These are phyloP conservation scores for Lachancea thermotolerans DNA, from an alignment of 805 yeast genomes.

Conservation along the genomic window DNA sequence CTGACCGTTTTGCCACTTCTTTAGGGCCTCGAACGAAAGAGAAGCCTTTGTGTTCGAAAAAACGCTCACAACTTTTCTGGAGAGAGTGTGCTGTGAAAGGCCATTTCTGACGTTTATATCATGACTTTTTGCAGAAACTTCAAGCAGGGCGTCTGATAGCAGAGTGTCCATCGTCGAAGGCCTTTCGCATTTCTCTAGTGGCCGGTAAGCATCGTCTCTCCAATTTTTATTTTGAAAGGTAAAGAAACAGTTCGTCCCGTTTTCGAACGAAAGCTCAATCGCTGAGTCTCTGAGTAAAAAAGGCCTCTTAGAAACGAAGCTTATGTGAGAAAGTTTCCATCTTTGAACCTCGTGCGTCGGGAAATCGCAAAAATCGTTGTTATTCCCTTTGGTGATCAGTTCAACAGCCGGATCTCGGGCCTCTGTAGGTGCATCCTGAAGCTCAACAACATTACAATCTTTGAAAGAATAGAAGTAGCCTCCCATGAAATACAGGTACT, in stretches of 20 bases:
- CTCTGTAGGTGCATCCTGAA: conserved; percentile 54
- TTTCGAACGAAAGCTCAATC: conserved; percentile 64
- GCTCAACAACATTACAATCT: conserved; percentile 53
- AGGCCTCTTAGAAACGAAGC: conserved; percentile 65
- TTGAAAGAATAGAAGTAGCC: conserved; percentile 49
- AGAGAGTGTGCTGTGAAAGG: conserved; percentile 30
- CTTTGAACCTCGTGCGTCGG: conserved; percentile 41
- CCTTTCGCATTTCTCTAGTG: conserved; percentile 43
- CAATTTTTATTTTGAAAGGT: conserved; percentile 49
- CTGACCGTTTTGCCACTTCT: conserved; percentile 69
- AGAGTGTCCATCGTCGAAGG: conserved; percentile 48
- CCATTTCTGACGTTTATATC: conserved; percentile 28
- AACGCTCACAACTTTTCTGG: conserved; percentile 40
- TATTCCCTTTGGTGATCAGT: conserved; percentile 46
- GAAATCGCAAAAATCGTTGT: conserved; percentile 14
- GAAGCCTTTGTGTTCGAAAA: conserved; percentile 34
- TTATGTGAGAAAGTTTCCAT: conserved; percentile 57
- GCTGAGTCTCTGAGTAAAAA: conserved; percentile 77
- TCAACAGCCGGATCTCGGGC: conserved; percentile 65
- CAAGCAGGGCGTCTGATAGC: conserved; percentile 45
- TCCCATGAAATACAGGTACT: conserved; percentile 60
- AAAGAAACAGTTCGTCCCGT: conserved; percentile 64
- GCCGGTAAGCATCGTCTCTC: conserved; percentile 51
- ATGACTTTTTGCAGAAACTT: conserved; percentile 37
- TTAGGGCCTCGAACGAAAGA: conserved; percentile 45